Conservation (phyloP, 192 early-diverging fungal species). For the Backusella liffmaniae region DNA sequence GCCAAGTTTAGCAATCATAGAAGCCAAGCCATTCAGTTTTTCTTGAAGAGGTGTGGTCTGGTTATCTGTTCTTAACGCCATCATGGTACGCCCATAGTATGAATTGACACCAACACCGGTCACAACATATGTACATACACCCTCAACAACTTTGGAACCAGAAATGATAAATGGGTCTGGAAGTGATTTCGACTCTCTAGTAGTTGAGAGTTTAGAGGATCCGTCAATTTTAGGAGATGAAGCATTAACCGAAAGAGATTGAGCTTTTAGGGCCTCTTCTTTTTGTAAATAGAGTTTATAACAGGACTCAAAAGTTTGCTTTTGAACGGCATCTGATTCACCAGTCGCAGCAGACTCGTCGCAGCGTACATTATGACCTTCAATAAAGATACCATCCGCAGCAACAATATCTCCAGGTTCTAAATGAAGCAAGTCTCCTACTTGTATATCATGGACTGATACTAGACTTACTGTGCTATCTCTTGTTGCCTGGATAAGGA, state of each 20-base stretch:
- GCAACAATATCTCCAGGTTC: conserved; percentile 93
- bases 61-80: conserved; percentile 80
- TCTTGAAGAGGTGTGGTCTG: conserved; percentile 91
- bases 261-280: background rate
- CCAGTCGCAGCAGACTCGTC: conserved; percentile 96
- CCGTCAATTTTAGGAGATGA: background rate
- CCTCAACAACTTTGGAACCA: conserved; percentile 90
- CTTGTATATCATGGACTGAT: conserved; percentile 76
- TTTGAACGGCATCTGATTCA: conserved; percentile 90
- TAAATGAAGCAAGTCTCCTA: conserved; percentile 87
- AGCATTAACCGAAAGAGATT: background rate
- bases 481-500: conserved; percentile 55
- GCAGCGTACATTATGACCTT: conserved; percentile 78
- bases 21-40: conserved; percentile 87
- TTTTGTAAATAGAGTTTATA: background rate
- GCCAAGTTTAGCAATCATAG: conserved; percentile 92
- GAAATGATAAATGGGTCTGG: conserved; percentile 88
- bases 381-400: conserved; percentile 86
- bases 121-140: conserved; percentile 84
- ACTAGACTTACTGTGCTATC: conserved; percentile 65
- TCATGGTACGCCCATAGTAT: conserved; percentile 85
- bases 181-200: conserved; percentile 27
- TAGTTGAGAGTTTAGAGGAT: background rate
- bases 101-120: conserved; percentile 90
- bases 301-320: conserved; percentile 60